phyloP scores from a whole-genome alignment of 495 filamentous ascomycete genomes.

The Daldinia caldariorum region DNA sequence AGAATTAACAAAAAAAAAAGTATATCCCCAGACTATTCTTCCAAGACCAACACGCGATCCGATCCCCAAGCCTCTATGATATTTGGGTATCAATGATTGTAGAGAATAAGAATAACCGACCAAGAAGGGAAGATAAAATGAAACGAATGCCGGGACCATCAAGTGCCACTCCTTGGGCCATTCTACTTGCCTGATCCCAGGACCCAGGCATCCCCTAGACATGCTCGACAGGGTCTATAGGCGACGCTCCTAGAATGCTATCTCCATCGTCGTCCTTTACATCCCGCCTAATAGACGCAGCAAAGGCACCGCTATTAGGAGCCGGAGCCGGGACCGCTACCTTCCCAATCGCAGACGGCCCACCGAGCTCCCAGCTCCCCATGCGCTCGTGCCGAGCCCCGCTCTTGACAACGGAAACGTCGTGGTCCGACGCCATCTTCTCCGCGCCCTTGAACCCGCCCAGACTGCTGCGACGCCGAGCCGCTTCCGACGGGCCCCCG shows the following conservation, averaged over 20 bases:
- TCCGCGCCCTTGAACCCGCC: constrained; percentile 54
- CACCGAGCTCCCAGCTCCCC: constrained; percentile 55
- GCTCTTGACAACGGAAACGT: constrained; percentile 47
- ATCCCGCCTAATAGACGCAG: constrained; percentile 17
- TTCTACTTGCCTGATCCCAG: neutral
- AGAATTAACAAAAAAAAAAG: too few relatives aligned
- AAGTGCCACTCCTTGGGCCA: neutral
- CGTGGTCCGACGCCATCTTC: constrained; percentile 52
- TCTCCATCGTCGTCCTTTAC: constrained; percentile 22
- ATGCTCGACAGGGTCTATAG: constrained; percentile 26
- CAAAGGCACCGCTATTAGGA: constrained; percentile 15
- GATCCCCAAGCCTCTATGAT: constrained; percentile 19
- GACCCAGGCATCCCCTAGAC: constrained; percentile 15
- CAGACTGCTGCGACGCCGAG: constrained; percentile 32
- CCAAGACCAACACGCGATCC: constrained; percentile 4
- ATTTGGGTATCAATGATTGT: constrained; percentile 41
- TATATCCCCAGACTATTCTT: neutral
- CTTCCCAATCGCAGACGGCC: neutral
- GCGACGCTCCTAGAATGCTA: constrained; percentile 20
- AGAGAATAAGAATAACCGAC: constrained; percentile 22
- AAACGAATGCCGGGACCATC: neutral
- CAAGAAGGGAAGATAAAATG: neutral
- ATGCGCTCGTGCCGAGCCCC: constrained; percentile 51
- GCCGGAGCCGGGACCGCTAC: constrained; percentile 9
- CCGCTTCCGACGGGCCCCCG: constrained; percentile 10